phyloP scores from a whole-genome alignment of 768 basidiomycete genomes.

The Lepiota subincarnata region DNA sequence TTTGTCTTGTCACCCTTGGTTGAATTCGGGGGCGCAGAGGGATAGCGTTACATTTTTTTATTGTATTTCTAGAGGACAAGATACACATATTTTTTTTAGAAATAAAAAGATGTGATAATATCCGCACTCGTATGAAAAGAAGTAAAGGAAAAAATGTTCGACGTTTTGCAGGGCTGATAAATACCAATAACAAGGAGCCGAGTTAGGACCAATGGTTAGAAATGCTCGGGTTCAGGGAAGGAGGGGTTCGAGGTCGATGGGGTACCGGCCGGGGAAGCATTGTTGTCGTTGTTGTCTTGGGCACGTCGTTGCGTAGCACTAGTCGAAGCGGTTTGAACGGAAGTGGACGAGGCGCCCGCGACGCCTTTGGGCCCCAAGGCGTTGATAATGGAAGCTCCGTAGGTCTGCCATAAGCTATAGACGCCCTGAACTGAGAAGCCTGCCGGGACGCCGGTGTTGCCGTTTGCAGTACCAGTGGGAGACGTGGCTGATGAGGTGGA shows the following conservation, averaged over 20 bases:
- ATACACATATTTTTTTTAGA: neutral
- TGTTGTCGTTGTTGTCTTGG: neutral
- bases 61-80: conserved; percentile 8
- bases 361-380: neutral
- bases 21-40: neutral
- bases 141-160: no score
- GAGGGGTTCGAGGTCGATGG: conserved; percentile 19
- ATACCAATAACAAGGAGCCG: conserved; percentile 10
- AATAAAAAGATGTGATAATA: no score
- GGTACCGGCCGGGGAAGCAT: neutral
- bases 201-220: conserved; percentile 10
- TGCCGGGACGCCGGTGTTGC: neutral
- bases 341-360: conserved; percentile 11
- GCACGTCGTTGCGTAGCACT: conserved; percentile 3
- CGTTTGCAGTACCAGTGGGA: neutral
- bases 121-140: no score
- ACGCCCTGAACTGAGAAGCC: conserved; percentile 3
- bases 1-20: neutral
- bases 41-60: neutral
- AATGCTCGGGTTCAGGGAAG: conserved; percentile 39
- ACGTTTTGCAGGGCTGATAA: neutral
- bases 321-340: conserved; percentile 1
- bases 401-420: conserved; percentile 35
- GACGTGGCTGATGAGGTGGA: neutral
- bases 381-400: conserved; percentile 34